A percentile compares a stretch with the other conserved stretches of the same genome.
These are phyloP conservation scores for Aphanomyces euteiches DNA, from an alignment of 352 stramenopile genomes.

Conservation along the genomic window DNA sequence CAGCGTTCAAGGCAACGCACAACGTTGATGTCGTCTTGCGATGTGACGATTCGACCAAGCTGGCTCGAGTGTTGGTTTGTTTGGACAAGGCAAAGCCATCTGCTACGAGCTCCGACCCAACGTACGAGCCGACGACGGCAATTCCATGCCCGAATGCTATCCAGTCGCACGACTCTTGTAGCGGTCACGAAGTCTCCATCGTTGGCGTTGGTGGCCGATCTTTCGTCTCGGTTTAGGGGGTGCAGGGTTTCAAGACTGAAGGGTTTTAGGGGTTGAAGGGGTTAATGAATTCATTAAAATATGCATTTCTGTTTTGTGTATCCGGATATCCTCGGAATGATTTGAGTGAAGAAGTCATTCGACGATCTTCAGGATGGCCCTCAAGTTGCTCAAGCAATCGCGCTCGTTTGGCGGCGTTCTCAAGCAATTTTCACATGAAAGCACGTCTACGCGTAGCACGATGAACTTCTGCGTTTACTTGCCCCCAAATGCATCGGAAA, in stretches of 20 bases:
- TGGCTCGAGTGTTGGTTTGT: slow-evolving; percentile 3
- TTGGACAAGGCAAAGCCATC: not conserved
- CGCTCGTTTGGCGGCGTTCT: slow-evolving; percentile 73
- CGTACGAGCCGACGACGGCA: not conserved
- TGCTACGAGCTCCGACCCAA: not conserved
- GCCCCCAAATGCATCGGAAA: slow-evolving; percentile 56
- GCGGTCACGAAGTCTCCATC: not conserved
- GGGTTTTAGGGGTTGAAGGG: not conserved
- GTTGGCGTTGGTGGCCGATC: not conserved
- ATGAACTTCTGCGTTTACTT: slow-evolving; percentile 93
- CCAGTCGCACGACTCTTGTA: not conserved
- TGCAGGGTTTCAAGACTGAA: not conserved
- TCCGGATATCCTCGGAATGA: not conserved
- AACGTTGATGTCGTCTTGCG: slow-evolving; percentile 2
- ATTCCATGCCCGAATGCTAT: not conserved
- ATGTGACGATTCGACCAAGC: not conserved
- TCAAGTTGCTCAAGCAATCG: slow-evolving; percentile 67
- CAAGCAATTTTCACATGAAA: slow-evolving; percentile 85
- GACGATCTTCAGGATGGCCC: slow-evolving; percentile 1
- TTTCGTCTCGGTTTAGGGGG: not conserved
- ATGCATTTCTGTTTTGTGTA: not conserved
- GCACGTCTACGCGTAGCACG: slow-evolving; percentile 64
- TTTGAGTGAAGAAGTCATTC: not conserved
- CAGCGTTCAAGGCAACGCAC: not conserved
- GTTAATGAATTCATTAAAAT: not conserved